Base-by-base conservation (phyloP, 2,329 filamentous ascomycete species). In the Epichloe aotearoae region DNA sequence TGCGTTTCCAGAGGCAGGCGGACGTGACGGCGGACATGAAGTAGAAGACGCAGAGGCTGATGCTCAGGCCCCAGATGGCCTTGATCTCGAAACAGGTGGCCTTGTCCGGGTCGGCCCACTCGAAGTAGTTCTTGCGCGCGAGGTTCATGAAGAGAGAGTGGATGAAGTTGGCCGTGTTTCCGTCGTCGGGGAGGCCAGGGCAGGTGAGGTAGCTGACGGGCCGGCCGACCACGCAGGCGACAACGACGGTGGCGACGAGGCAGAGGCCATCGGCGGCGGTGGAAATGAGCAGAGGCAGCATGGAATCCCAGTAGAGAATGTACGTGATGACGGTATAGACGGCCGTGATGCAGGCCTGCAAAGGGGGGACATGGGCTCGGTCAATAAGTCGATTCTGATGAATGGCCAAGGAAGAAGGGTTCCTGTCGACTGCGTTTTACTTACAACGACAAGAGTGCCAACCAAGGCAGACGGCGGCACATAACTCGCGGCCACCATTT, bases 51-150 rank as follows among this genome's bases (percentile, higher is more conserved):
- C 82, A 88, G 47, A 94, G 76, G 4, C 82, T 82, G 66, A 95
- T 90, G 64, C 81, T 79, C 53, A 95, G 68, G 1, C 88, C 89
- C 90, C 89, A 95, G 57, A 93, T 79, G 15, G 85, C 80, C 75
- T 95, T 94, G 65, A 89, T 82, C 72, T 93, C 82, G 61, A 83
- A 81, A 71, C 90, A 96, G 50, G 86, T 85, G 17, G 76, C 66
- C 64, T 73, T 74, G 58, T 73, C 74, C 4, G 72, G 69, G 50
- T 73, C 72, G 20, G 74, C 72, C 66, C 77, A 76, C 43, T 70
- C 62, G 49, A 73, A 69, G 39, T 56, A 55, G 55, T 59, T 57
- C 46, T 58, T 54, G 51, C 59, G 59, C n/a, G 61, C 55, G 51
- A 66, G 62, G 56, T 74, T 68, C 60, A 66, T 65, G 55, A 65